Percentiles rank a stretch among this genome's conserved stretches.
Conservation (phyloP, 192 early-diverging fungal genomes). For the Umbelopsis sp. region DNA sequence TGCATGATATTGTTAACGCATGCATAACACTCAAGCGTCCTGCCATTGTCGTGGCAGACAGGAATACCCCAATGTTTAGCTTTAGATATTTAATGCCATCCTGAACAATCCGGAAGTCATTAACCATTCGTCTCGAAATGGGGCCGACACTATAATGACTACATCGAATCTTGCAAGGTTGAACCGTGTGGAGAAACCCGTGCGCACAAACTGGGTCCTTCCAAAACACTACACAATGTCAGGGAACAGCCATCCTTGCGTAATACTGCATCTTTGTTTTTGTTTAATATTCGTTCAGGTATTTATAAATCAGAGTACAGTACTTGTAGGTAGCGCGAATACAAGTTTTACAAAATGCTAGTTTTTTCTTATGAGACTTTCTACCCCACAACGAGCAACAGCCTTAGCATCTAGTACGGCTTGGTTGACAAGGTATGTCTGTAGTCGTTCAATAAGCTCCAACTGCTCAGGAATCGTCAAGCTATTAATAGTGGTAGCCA, state of each 20-base stretch:
- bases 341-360: background rate
- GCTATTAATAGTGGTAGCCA: slow-evolving; percentile 25
- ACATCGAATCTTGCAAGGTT: no score
- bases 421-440: slow-evolving; percentile 39
- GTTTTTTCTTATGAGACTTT: background rate
- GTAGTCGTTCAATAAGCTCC: slow-evolving; percentile 30
- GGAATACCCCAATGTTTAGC: no score
- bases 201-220: no score
- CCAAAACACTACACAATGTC: no score
- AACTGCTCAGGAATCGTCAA: slow-evolving; percentile 26
- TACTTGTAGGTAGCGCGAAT: background rate
- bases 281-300: background rate
- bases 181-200: no score
- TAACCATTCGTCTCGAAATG: no score
- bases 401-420: slow-evolving; percentile 29
- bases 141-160: no score
- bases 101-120: no score
- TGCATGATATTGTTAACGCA: no score
- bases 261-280: background rate
- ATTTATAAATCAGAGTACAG: background rate
- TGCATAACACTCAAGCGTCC: no score
- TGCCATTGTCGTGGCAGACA: no score
- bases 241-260: background rate
- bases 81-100: no score
- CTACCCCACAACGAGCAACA: slow-evolving; percentile 20